Evolutionary conservation across 2,329 filamentous ascomycete species (phyloP).

Genomic region (Coniochaeta sp.): DNA sequence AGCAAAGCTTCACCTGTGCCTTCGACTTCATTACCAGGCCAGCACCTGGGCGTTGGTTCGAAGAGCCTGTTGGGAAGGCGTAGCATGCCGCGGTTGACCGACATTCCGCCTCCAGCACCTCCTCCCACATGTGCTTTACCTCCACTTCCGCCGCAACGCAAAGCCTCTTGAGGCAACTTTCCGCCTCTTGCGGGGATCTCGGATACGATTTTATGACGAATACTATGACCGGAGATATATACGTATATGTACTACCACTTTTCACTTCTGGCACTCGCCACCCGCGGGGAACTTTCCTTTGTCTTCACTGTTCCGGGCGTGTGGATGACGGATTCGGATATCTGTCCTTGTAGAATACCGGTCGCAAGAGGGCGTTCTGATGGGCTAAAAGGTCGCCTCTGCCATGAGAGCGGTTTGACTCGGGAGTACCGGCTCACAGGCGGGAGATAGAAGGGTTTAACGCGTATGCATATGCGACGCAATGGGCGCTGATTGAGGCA

Average conservation of each 20-base stretch:
- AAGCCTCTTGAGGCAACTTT: constrained; percentile 5
- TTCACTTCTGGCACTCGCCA: background rate
- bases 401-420: background rate
- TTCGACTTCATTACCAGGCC: constrained; percentile 6
- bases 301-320: background rate
- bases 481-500: background rate
- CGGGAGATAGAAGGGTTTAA: background rate
- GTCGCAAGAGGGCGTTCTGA: background rate
- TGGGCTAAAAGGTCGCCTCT: background rate
- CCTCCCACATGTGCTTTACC: constrained; percentile 48
- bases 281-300: background rate
- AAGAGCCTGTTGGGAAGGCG: constrained; percentile 24
- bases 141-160: constrained; percentile 33
- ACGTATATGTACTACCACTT: background rate
- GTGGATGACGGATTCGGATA: background rate
- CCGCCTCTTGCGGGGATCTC: too few species aligned
- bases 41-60: constrained; percentile 15
- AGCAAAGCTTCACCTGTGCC: constrained; percentile 4
- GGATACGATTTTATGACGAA: background rate
- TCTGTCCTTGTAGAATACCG: background rate
- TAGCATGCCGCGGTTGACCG: constrained; percentile 43
- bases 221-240: background rate
- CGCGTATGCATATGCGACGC: background rate
- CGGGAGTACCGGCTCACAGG: background rate
- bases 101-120: constrained; percentile 44